Evolutionary conservation across 352 stramenopile genomes (phyloP).

Genomic region (Nothophytophthora sp.): DNA sequence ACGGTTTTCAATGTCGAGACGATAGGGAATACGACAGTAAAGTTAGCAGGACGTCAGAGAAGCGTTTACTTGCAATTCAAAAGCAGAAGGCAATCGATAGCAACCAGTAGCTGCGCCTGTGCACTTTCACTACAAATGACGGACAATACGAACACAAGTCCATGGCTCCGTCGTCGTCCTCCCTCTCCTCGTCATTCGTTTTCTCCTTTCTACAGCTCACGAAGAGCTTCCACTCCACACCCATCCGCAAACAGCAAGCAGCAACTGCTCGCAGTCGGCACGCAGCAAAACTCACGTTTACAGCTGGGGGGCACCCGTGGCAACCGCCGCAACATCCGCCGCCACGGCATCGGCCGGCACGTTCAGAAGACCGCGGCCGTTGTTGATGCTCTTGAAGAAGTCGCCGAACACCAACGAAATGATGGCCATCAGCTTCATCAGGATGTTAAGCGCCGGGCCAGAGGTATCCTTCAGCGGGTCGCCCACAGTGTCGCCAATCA

Average conservation of each 20-base stretch:
- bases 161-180: conserved; percentile 14
- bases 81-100: conserved; percentile 13
- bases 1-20: conserved; percentile 1
- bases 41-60: conserved; percentile 14
- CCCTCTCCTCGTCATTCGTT: conserved; percentile 13
- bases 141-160: conserved; percentile 26
- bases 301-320: conserved; percentile 20
- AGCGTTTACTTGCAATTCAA: conserved; percentile 34
- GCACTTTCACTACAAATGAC: conserved; percentile 31
- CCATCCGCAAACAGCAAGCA: conserved; percentile 3
- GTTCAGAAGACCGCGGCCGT: conserved; percentile 93
- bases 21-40: neutral
- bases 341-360: conserved; percentile 45
- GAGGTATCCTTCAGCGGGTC: conserved; percentile 99
- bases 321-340: conserved; percentile 12
- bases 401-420: conserved; percentile 99
- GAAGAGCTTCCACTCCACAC: conserved; percentile 8
- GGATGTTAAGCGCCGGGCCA: conserved; percentile 99
- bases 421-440: conserved; percentile 99
- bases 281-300: conserved; percentile 23
- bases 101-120: conserved; percentile 25
- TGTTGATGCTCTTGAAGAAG: conserved; percentile 99
- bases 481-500: conserved; percentile 98
- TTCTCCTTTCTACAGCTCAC: conserved; percentile 24
- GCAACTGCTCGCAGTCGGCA: conserved; percentile 5